These are phyloP conservation scores for Candida smagusa DNA, from an alignment of 1,139 yeast genomes.

Conservation along the genomic window DNA sequence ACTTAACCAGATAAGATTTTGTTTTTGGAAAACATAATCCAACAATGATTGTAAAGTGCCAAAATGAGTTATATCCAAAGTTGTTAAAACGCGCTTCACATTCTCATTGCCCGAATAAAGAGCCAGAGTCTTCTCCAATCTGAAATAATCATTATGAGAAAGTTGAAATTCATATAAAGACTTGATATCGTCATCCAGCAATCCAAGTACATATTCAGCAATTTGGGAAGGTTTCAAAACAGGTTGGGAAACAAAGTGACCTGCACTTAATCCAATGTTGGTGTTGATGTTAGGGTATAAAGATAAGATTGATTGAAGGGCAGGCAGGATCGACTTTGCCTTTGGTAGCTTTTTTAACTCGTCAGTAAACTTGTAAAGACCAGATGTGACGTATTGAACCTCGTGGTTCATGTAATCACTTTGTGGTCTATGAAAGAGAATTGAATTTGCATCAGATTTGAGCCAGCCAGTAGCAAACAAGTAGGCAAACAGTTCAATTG, in stretches of 20 bases:
- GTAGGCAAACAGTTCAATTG: not conserved
- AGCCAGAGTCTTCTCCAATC: conserved; percentile 2
- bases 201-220: not conserved
- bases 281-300: not conserved
- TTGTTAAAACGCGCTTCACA: not conserved
- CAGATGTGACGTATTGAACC: conserved; percentile 3
- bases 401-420: conserved; percentile 3
- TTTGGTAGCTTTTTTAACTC: not conserved
- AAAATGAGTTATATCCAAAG: conserved; percentile 3
- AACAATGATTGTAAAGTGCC: conserved; percentile 7
- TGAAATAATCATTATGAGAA: conserved; percentile 5
- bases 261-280: conserved; percentile 3
- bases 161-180: conserved; percentile 4
- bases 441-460: not conserved
- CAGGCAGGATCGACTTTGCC: conserved; percentile 1
- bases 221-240: not conserved
- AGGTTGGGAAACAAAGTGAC: conserved; percentile 4
- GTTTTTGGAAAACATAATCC: conserved; percentile 4
- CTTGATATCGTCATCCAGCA: not conserved
- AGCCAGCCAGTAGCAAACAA: conserved; percentile 7
- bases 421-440: not conserved
- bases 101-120: not conserved
- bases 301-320: conserved; percentile 1
- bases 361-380: conserved; percentile 1
- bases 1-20: conserved; percentile 6